Percentiles rank a stretch among this genome's conserved stretches.
Evolutionary conservation across 1,139 yeast species (phyloP).

Genomic region (Yamadazyma pseudoaaseri): DNA sequence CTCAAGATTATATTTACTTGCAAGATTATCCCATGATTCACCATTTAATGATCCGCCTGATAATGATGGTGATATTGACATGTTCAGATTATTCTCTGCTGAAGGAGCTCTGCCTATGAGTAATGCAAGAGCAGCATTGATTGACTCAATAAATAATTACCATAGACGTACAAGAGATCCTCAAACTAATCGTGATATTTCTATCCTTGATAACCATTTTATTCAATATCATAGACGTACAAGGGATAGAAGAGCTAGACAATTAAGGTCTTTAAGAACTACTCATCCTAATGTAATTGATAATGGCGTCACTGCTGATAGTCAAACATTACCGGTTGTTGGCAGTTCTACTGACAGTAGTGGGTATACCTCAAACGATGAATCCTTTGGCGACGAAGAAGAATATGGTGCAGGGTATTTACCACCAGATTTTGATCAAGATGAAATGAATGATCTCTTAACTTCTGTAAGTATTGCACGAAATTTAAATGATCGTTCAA

Average conservation of each 20-base stretch:
- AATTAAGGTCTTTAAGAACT: not conserved
- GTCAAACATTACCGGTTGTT: no score
- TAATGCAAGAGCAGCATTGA: not conserved
- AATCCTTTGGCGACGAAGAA: not conserved
- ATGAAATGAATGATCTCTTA: not conserved
- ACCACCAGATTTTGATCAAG: not conserved
- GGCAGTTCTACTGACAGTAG: not conserved
- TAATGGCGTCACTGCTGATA: not conserved
- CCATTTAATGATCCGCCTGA: not conserved
- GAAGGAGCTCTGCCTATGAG: not conserved
- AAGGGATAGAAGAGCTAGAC: conserved; percentile 1
- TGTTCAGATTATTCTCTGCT: not conserved
- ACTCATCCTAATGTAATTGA: not conserved
- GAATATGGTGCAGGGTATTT: not conserved
- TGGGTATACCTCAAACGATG: not conserved
- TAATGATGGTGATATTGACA: not conserved
- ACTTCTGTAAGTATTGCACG: not conserved
- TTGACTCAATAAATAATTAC: not conserved
- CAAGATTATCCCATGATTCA: no score
- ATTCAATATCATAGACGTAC: not conserved
- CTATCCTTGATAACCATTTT: not conserved
- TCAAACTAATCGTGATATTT: not conserved
- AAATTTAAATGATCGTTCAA: conserved; percentile 4
- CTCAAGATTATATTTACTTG: no score
- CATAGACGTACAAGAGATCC: not conserved